Evolutionary conservation across 2,329 filamentous ascomycete genomes (phyloP), one percentile per base, ranked within the genome.

Genomic region (Exophiala spinifera): DNA sequence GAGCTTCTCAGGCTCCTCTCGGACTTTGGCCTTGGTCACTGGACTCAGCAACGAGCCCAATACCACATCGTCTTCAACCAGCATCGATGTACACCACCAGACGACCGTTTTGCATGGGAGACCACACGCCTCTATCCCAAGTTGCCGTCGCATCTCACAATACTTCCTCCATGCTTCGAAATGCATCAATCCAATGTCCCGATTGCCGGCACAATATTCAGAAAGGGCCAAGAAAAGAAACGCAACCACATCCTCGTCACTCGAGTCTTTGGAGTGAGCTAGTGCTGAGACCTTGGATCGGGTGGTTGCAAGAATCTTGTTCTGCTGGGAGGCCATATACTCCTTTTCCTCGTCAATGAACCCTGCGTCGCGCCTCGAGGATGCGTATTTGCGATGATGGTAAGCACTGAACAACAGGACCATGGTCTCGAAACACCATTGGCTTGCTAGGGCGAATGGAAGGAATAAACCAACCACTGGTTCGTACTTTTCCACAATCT

Each of bases 341-440:
- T 59, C 53, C 28, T 56, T 56, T 39, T 59, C 57, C 17, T 46
- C 44, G 21, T 54, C 49, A 8, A 49, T 14, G 11, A 53, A 14
- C 11, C 15, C 49, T 11, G 14, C 17, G 11, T 51, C 57, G 8
- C 25, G 13, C 19, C 21, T 11, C 20, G 34, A 23, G n/a, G 28
- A 31, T 31, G 25, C 31, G 33, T 31, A 28, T 20, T 47, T 19
- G 4, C 48, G 53, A 25, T 47, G 46, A 40, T 59, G 53, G 28
- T 56, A 56, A 7, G 51, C 57, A 20, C 57, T 56, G 33, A 51
- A 46, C 19, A 59, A 49, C 11, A 59, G 36, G 14, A 59, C 42
- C 53, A 59, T 56, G 36, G 57, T 59, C 23, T 59, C 53, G 20
- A 59, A 54, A 39, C 57, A 59, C 57, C 57, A 59, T 31, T 59